Conservation (phyloP, 768 basidiomycete genomes). For the Imleria badia region DNA sequence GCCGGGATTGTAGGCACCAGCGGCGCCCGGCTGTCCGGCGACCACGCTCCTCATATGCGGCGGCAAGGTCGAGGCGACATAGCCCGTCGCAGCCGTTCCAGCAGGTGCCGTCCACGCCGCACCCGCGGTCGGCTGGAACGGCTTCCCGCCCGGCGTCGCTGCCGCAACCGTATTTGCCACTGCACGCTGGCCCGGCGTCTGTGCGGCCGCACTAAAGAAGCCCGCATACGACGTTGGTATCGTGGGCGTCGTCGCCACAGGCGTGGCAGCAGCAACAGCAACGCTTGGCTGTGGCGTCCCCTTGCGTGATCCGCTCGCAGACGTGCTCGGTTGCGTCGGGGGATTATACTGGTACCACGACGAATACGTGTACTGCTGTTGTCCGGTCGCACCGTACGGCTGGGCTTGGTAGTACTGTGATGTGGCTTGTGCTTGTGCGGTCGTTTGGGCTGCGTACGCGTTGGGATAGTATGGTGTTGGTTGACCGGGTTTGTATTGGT, state of each 20-base stretch:
- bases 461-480: constrained; percentile 33
- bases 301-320: constrained; percentile 35
- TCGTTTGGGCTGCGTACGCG: constrained; percentile 26
- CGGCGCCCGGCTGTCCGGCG: constrained; percentile 21
- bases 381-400: constrained; percentile 35
- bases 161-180: constrained; percentile 55
- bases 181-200: constrained; percentile 42
- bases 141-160: constrained; percentile 25
- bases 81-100: constrained; percentile 22
- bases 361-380: constrained; percentile 43
- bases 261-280: constrained; percentile 24
- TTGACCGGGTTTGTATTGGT: constrained; percentile 41
- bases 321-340: constrained; percentile 22
- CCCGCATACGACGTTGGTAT: constrained; percentile 40
- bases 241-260: constrained; percentile 28
- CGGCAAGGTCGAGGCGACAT: constrained; percentile 39
- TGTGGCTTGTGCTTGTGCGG: constrained; percentile 26
- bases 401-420: constrained; percentile 39
- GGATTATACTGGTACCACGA: constrained; percentile 46
- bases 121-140: constrained; percentile 29
- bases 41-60: constrained; percentile 38
- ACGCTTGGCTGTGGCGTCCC: constrained; percentile 48
- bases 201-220: constrained; percentile 37
- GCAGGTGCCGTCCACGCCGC: constrained; percentile 29
- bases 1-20: constrained; percentile 17